These are phyloP conservation scores for Pseudogymnoascus sp. DNA, from an alignment of 2,329 filamentous ascomycete genomes.

Conservation along the genomic window DNA sequence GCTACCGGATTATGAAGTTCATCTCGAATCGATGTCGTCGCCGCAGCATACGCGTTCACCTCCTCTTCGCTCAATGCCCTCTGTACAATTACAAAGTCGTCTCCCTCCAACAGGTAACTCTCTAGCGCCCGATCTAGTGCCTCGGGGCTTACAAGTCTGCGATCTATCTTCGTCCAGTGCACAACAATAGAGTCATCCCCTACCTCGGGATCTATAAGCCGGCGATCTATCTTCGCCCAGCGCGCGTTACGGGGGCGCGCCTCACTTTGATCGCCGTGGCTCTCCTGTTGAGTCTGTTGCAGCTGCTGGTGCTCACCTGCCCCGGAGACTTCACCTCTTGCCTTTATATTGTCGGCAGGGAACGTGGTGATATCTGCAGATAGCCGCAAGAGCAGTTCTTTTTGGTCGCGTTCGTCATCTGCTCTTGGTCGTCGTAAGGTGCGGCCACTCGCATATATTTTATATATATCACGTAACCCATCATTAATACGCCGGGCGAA, in stretches of 20 bases:
- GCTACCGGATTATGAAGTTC: conserved; percentile 25
- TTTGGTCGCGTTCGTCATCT: not conserved
- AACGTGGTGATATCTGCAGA: too few species aligned
- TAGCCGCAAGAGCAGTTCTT: not conserved
- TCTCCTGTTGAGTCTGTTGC: not conserved
- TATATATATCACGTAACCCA: not conserved
- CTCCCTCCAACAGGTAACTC: conserved; percentile 72
- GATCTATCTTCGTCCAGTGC: conserved; percentile 81
- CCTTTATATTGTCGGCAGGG: not conserved
- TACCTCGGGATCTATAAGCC: not conserved
- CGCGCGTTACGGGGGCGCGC: not conserved
- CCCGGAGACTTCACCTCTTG: not conserved
- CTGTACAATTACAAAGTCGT: conserved; percentile 88
- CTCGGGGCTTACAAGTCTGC: conserved; percentile 80
- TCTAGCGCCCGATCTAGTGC: conserved; percentile 81
- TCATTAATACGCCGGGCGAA: not conserved
- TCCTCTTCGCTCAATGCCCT: conserved; percentile 81
- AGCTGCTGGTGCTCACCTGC: not conserved
- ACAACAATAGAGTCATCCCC: not conserved
- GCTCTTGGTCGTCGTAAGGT: not conserved
- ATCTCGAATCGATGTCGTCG: conserved; percentile 77
- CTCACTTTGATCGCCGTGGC: not conserved
- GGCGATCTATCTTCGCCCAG: not conserved
- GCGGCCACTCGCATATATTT: not conserved
- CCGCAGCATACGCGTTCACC: conserved; percentile 76